Base-by-base conservation (phyloP, 2,329 filamentous ascomycete genomes). In the Fonsecaea pugnacius region DNA sequence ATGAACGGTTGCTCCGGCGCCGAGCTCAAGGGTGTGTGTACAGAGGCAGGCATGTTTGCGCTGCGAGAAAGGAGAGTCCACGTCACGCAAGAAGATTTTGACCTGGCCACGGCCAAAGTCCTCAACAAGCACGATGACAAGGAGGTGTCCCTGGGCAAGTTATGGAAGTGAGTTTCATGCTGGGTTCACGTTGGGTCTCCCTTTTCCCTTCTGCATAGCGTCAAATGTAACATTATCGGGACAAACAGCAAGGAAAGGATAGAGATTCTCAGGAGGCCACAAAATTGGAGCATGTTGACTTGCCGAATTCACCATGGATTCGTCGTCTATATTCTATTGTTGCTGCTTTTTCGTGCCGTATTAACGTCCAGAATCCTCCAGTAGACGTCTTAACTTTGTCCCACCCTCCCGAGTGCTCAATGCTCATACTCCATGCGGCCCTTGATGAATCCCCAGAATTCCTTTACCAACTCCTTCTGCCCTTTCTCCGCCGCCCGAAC, bases 81-180 rank as follows among this genome's bases (percentile, higher is more conserved):
- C 78, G 95, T 99, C 70, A 99, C 95, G 40, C 95, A 99, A 78
- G 95, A 99, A 80, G 95, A 99, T 80, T 99, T 99, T 77, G 95
- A 99, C 78, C 85, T 99, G 68, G 95, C 95, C 36, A 99, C 95
- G 6, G 95, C 95, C 76, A 99, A 99, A 90, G 94, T 99, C 66
- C 86, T 99, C 77, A 98, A 99, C 87, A 98, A 97, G 85, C 95
- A 98, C 78, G 95, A 98, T 75, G 95, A 99, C 79, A 98, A 98
- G 86, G 93, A 96, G 78, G 91, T 92, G 72, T 92, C 89, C 75
- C 83, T 96, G 73, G 90, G 89, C 76, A 96, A 96, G 82, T 83
- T 96, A 74, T 96, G 88, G 87, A 91, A 91, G 84, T 91, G 68
- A 54, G 53, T 14, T 33, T 24, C 32, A 30, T 53, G 33, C 33